Percentiles rank a stretch among this genome's conserved stretches.
These are phyloP conservation scores for Linaria vulgaris DNA, from an alignment of 257 asterid genomes.

Conservation along the genomic window DNA sequence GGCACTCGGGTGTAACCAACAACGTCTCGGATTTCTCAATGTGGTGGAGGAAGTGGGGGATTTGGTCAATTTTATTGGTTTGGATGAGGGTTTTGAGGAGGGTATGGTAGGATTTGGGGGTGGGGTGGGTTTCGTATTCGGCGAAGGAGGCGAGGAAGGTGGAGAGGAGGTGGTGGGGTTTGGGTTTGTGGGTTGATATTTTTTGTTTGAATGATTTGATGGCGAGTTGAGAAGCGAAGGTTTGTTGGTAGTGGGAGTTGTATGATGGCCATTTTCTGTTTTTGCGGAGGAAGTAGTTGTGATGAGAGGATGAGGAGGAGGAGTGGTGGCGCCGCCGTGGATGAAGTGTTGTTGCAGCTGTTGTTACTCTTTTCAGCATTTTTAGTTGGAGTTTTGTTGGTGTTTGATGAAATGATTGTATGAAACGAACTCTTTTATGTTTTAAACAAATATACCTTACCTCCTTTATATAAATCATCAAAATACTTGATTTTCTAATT, in stretches of 20 bases:
- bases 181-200: slow-evolving; percentile 31
- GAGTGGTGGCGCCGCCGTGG: too few relatives aligned
- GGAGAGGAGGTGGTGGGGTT: slow-evolving; percentile 42
- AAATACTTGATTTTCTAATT: too few relatives aligned
- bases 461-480: too few relatives aligned
- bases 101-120: slow-evolving; percentile 57
- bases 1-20: slow-evolving; percentile 60
- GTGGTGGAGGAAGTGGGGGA: slow-evolving; percentile 48
- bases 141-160: slow-evolving; percentile 48
- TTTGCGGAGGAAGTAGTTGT: slow-evolving; percentile 52
- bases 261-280: slow-evolving; percentile 75
- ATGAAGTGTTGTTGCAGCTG: too few relatives aligned
- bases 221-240: slow-evolving; percentile 52
- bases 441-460: too few relatives aligned
- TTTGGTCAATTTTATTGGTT: slow-evolving; percentile 39
- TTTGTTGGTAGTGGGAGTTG: slow-evolving; percentile 42
- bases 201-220: slow-evolving; percentile 44
- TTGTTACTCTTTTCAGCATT: too few relatives aligned
- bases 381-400: too few relatives aligned
- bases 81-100: slow-evolving; percentile 43
- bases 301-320: slow-evolving; percentile 38
- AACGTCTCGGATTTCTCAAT: slow-evolving; percentile 40
- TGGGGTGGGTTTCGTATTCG: slow-evolving; percentile 47
- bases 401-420: too few relatives aligned
- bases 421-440: too few relatives aligned